Evolutionary conservation across 2,329 filamentous ascomycete genomes (phyloP).

Genomic region (Aspergillus calidoustus): DNA sequence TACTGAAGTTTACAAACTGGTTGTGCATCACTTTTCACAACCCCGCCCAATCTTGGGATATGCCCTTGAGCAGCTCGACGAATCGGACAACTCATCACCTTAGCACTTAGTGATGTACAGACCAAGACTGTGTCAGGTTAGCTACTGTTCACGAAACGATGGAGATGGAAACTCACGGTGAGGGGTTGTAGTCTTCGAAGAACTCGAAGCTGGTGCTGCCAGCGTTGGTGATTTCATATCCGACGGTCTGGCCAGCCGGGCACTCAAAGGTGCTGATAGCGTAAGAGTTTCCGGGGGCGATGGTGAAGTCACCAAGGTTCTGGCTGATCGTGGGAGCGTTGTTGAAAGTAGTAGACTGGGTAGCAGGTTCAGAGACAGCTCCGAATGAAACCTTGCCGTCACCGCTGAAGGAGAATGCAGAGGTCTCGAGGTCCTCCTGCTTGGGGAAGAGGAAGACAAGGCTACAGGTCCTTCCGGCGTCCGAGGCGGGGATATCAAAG

Average conservation of each 20-base stretch:
- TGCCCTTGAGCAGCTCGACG: background rate
- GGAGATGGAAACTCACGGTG: conserved; percentile 44
- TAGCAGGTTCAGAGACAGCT: conserved; percentile 54
- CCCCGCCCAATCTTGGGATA: background rate
- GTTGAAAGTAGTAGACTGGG: conserved; percentile 56
- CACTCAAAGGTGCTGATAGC: conserved; percentile 60
- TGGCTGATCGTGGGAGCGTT: conserved; percentile 54
- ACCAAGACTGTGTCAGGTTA: conserved; percentile 39
- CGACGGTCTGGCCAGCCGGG: conserved; percentile 57
- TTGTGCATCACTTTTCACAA: background rate
- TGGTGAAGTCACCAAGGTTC: conserved; percentile 50
- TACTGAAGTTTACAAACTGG: background rate
- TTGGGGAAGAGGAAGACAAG: conserved; percentile 69
- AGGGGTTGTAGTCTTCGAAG: conserved; percentile 67
- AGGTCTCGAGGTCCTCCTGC: conserved; percentile 62
- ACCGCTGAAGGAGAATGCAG: conserved; percentile 60
- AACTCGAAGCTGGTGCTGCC: conserved; percentile 60
- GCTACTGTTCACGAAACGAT: background rate
- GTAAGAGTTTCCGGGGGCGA: conserved; percentile 61
- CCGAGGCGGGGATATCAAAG: conserved; percentile 65
- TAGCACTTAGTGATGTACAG: conserved; percentile 46
- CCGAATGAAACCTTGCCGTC: conserved; percentile 59
- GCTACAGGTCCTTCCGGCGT: conserved; percentile 64
- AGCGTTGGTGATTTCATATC: conserved; percentile 57
- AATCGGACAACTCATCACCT: background rate